These are phyloP conservation scores for Xylariaceae sp. DNA, from an alignment of 2,329 filamentous ascomycete genomes.

Conservation along the genomic window DNA sequence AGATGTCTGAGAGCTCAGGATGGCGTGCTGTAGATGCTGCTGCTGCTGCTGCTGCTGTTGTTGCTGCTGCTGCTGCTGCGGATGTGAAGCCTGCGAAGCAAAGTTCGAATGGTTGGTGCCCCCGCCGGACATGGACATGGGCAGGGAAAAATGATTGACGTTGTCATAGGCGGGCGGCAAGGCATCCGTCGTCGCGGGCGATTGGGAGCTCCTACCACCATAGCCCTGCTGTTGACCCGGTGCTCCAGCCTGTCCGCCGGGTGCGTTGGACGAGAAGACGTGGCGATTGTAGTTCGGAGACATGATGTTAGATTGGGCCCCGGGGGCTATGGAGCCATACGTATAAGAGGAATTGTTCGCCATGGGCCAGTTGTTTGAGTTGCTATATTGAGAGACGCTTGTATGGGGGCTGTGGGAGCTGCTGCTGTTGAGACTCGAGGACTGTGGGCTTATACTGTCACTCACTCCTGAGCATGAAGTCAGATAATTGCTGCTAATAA, in stretches of 20 bases:
- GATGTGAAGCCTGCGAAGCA: constrained; percentile 31
- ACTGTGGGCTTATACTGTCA: constrained; percentile 57
- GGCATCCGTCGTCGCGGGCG: constrained; percentile 54
- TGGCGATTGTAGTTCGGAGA: constrained; percentile 40
- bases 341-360: constrained; percentile 47
- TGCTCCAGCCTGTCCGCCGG: constrained; percentile 16
- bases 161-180: constrained; percentile 64
- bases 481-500: constrained; percentile 27
- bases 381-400: constrained; percentile 48
- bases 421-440: constrained; percentile 55
- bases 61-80: constrained; percentile 22
- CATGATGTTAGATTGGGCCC: constrained; percentile 40
- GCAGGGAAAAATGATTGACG: constrained; percentile 56
- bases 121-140: constrained; percentile 53
- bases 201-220: constrained; percentile 48
- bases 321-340: constrained; percentile 51
- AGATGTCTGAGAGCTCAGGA: constrained; percentile 46
- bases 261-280: constrained; percentile 31
- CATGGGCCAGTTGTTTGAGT: constrained; percentile 55
- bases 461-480: constrained; percentile 42
- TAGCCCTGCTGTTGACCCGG: constrained; percentile 28
- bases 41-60: constrained; percentile 28
- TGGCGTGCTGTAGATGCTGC: constrained; percentile 32
- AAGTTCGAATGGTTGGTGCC: constrained; percentile 33
- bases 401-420: constrained; percentile 54